Percentiles rank a stretch among this genome's conserved stretches.
phyloP scores from a whole-genome alignment of 225 moss, liverwort and hornwort genomes.

The Asterella californica region DNA sequence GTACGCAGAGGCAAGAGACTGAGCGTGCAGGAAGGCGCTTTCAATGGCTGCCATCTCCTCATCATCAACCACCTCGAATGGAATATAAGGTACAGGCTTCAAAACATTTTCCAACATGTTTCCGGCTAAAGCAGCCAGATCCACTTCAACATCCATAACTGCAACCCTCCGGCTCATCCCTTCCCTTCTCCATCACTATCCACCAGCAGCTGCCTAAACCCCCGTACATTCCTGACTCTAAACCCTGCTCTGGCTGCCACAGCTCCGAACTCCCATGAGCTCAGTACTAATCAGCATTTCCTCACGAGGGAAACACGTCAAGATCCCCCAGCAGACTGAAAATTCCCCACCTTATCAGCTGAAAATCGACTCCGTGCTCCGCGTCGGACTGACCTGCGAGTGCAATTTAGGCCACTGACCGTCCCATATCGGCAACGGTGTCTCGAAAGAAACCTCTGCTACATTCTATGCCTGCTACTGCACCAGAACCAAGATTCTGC shows the following conservation, averaged over 20 bases:
- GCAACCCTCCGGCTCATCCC: background rate
- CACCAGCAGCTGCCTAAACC: background rate
- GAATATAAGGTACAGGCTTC: conserved; percentile 32
- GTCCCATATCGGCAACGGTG: no score
- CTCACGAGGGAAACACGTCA: no score
- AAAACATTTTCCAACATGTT: background rate
- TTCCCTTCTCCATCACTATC: background rate
- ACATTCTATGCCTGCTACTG: no score
- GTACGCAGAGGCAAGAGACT: conserved; percentile 36
- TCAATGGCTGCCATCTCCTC: conserved; percentile 89
- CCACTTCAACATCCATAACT: background rate
- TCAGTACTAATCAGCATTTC: no score
- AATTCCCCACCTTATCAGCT: no score
- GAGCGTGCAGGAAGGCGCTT: conserved; percentile 52
- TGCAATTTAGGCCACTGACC: no score
- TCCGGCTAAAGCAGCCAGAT: background rate
- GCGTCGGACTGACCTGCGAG: no score
- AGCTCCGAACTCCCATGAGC: background rate
- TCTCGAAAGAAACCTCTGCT: no score
- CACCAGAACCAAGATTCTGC: no score
- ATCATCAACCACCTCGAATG: conserved; percentile 77
- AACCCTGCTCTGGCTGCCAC: background rate
- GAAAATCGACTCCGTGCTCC: no score
- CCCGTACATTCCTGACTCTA: background rate
- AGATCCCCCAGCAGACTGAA: no score